Percentiles rank a stretch among this genome's conserved stretches.
Evolutionary conservation across 176 grass and related monocot species (phyloP).

Genomic region (Chloris gayana): DNA sequence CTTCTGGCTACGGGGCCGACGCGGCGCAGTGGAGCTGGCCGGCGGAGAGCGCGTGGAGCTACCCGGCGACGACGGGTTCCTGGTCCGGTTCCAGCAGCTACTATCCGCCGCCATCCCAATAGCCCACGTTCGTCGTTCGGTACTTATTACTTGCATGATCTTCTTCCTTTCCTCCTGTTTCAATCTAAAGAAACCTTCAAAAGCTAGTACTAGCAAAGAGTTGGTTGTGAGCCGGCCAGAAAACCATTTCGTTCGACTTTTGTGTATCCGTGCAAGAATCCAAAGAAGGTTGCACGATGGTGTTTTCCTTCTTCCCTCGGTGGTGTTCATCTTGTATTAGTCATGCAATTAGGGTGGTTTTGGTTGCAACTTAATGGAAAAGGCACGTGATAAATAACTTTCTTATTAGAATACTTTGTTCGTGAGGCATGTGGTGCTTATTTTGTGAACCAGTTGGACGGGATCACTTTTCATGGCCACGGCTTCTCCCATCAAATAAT

Average conservation of each 20-base stretch:
- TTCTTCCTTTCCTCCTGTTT: neutral
- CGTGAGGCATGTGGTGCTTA: neutral
- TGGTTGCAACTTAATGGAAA: neutral
- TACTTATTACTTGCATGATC: neutral
- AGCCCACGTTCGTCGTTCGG: neutral
- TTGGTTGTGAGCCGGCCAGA: neutral
- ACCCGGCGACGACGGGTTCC: constrained; percentile 37
- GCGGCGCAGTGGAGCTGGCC: constrained; percentile 40
- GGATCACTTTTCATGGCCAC: no score
- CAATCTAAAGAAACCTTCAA: neutral
- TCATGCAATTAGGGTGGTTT: constrained; percentile 8
- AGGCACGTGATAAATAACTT: constrained; percentile 24
- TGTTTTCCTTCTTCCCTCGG: constrained; percentile 31
- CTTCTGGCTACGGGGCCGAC: constrained; percentile 23
- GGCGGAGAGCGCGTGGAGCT: constrained; percentile 20
- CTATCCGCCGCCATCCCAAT: constrained; percentile 47
- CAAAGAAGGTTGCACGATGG: neutral
- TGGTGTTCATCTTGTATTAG: constrained; percentile 2
- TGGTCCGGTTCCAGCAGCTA: constrained; percentile 45
- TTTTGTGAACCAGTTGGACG: neutral
- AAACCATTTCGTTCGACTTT: neutral
- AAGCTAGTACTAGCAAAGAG: neutral
- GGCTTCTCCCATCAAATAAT: no score
- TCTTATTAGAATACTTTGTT: neutral
- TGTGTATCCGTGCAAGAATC: constrained; percentile 15